These are phyloP conservation scores for Mrakia frigida DNA, from an alignment of 768 basidiomycete genomes.

Conservation along the genomic window DNA sequence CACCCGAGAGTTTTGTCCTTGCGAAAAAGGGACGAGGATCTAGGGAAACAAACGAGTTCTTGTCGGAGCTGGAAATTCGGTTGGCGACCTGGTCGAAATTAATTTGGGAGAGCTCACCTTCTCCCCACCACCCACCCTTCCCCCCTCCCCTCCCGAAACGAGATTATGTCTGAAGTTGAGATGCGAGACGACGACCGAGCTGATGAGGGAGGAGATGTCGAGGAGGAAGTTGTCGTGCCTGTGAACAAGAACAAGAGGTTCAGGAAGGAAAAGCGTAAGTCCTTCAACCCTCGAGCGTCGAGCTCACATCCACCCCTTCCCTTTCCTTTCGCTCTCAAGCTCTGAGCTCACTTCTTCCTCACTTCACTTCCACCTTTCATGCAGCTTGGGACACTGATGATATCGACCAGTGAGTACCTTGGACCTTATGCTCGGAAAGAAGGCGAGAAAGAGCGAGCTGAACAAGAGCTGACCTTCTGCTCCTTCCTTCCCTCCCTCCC, in stretches of 20 bases:
- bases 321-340: not conserved
- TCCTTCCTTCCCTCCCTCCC: not conserved
- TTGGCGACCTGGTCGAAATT: too few relatives aligned
- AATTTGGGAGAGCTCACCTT: not conserved
- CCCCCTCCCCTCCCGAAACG: not conserved
- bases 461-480: not conserved
- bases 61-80: too few relatives aligned
- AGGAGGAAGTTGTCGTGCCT: slow-evolving; percentile 28
- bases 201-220: not conserved
- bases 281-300: not conserved
- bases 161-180: not conserved
- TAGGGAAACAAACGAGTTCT: too few relatives aligned
- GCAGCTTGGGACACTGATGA: slow-evolving; percentile 98
- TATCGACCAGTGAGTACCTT: slow-evolving; percentile 80
- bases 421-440: not conserved
- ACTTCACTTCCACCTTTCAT: not conserved
- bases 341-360: not conserved
- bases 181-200: slow-evolving; percentile 4
- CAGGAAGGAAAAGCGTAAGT: slow-evolving; percentile 91
- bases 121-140: not conserved
- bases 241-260: slow-evolving; percentile 82
- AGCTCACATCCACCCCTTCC: not conserved
- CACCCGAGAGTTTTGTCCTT: too few relatives aligned
- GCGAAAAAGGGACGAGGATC: too few relatives aligned
- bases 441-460: not conserved